Evolutionary conservation across 352 stramenopile species (phyloP).

Genomic region (Peronospora farinosa): DNA sequence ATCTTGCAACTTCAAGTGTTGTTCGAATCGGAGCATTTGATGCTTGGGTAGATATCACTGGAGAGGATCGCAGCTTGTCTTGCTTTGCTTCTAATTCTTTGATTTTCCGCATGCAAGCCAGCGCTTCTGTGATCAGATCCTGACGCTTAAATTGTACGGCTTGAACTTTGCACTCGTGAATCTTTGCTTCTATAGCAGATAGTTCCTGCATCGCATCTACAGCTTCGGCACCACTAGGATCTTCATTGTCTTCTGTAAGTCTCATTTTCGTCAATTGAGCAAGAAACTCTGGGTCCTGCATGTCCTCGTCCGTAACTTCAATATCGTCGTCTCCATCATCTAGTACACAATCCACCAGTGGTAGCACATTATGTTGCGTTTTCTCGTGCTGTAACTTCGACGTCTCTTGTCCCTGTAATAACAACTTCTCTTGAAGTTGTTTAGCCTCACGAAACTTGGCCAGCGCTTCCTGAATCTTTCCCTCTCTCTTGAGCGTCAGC

Average conservation of each 20-base stretch:
- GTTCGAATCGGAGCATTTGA: neutral
- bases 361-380: neutral
- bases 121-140: conserved; percentile 47
- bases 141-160: conserved; percentile 51
- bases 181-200: conserved; percentile 36
- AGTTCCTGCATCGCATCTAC: conserved; percentile 15
- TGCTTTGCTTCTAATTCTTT: conserved; percentile 49
- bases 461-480: conserved; percentile 45
- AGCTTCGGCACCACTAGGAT: neutral
- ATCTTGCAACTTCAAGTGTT: conserved; percentile 1
- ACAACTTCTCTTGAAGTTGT: conserved; percentile 34
- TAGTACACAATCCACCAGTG: conserved; percentile 3
- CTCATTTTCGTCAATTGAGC: conserved; percentile 51
- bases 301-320: conserved; percentile 74
- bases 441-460: conserved; percentile 58
- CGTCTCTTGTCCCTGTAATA: neutral
- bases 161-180: conserved; percentile 40
- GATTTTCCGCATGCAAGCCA: conserved; percentile 51
- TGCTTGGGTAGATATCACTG: neutral
- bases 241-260: conserved; percentile 17
- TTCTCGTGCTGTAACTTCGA: neutral
- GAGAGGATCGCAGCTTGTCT: conserved; percentile 8
- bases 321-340: conserved; percentile 33
- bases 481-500: conserved; percentile 48
- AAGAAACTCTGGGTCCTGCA: conserved; percentile 63